Evolutionary conservation across 805 yeast species (phyloP).

Genomic region (Lipomyces kockii): DNA sequence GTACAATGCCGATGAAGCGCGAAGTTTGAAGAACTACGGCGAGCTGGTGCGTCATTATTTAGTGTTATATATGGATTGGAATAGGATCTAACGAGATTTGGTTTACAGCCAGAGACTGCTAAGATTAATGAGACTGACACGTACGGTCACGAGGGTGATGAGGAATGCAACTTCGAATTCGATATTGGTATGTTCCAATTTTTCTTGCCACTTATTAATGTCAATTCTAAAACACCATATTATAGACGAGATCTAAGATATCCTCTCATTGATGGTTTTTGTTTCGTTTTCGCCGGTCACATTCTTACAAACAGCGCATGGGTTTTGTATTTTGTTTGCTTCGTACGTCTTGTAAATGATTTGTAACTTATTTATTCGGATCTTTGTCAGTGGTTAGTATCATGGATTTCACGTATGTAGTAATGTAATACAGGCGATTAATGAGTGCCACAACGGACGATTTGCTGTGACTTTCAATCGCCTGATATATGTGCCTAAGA

Average conservation of each 20-base stretch:
- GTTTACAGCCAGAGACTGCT: slow-evolving; percentile 81
- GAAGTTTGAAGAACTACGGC: slow-evolving; percentile 92
- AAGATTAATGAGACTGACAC: slow-evolving; percentile 97
- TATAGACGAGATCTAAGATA: slow-evolving; percentile 68
- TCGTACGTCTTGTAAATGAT: background rate
- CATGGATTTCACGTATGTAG: background rate
- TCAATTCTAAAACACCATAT: background rate
- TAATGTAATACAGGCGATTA: slow-evolving; percentile 1
- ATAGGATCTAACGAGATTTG: background rate
- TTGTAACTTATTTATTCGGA: background rate
- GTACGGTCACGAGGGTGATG: slow-evolving; percentile 94
- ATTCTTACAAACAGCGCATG: background rate
- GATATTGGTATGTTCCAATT: slow-evolving; percentile 59
- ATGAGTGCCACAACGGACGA: too few species aligned
- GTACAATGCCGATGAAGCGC: slow-evolving; percentile 96
- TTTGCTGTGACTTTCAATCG: too few species aligned
- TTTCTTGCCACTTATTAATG: background rate
- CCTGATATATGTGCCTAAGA: too few species aligned
- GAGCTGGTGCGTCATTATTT: slow-evolving; percentile 57
- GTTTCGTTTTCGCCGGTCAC: background rate
- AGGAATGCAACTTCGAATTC: slow-evolving; percentile 96
- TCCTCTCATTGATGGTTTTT: background rate
- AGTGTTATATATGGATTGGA: background rate
- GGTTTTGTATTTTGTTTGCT: slow-evolving; percentile 5
- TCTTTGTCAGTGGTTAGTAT: background rate